Evolutionary conservation across 768 basidiomycete genomes (phyloP).

Genomic region (Trametes cubensis): DNA sequence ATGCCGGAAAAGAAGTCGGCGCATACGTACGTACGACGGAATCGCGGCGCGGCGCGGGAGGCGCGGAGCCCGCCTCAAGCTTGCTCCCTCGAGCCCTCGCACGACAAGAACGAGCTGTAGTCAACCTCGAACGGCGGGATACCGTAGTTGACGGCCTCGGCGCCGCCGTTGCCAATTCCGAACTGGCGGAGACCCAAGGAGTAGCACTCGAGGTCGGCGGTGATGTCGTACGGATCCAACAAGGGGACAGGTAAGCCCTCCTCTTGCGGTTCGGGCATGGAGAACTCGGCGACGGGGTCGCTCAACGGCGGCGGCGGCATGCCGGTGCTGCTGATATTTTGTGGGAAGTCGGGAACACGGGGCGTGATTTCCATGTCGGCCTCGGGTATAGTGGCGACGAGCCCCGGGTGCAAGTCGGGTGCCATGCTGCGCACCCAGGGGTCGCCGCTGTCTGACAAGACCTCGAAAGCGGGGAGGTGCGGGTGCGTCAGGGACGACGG

Average conservation of each 20-base stretch:
- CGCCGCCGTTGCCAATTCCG: constrained; percentile 22
- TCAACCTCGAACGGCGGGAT: constrained; percentile 25
- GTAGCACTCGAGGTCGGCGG: constrained; percentile 30
- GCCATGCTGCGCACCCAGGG: constrained; percentile 9
- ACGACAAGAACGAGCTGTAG: constrained; percentile 25
- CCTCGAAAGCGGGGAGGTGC: background rate
- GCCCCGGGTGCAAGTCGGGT: background rate
- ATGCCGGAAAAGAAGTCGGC: background rate
- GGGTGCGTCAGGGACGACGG: background rate
- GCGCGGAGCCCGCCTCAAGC: too few species aligned
- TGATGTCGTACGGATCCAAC: constrained; percentile 8
- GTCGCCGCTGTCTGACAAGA: background rate
- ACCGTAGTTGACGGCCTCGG: constrained; percentile 23
- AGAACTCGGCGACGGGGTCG: background rate
- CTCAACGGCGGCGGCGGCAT: background rate
- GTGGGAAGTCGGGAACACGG: constrained; percentile 27
- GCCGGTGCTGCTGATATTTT: constrained; percentile 15
- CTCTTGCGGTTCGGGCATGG: background rate
- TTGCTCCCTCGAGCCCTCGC: constrained; percentile 10
- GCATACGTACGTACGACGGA: constrained; percentile 1
- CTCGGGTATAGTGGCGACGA: constrained; percentile 10
- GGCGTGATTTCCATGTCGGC: constrained; percentile 31
- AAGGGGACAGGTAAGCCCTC: background rate
- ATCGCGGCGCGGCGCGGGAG: background rate
- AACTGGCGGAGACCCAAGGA: constrained; percentile 27